Evolutionary conservation across 768 basidiomycete species (phyloP).

Genomic region (Hypholoma sublateritium): DNA sequence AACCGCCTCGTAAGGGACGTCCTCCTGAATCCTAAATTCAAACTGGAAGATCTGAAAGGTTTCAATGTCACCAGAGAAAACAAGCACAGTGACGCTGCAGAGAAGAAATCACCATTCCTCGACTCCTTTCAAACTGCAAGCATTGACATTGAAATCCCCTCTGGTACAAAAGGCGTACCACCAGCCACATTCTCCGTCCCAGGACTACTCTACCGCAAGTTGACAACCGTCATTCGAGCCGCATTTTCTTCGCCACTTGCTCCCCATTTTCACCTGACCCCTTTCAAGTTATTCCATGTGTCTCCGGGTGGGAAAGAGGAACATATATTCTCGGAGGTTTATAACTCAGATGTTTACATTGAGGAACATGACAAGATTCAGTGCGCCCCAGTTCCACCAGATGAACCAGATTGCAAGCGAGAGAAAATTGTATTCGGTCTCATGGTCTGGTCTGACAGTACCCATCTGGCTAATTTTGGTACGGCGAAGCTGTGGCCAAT

Average conservation of each 20-base stretch:
- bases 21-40: conserved; percentile 20
- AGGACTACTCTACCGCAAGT: conserved; percentile 23
- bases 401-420: conserved; percentile 3
- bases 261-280: conserved; percentile 21
- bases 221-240: conserved; percentile 20
- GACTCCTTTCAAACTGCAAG: conserved; percentile 14
- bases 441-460: conserved; percentile 27
- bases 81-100: conserved; percentile 10
- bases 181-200: conserved; percentile 19
- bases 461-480: conserved; percentile 30
- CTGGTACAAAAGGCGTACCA: conserved; percentile 14
- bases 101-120: conserved; percentile 10
- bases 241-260: conserved; percentile 18
- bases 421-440: conserved; percentile 25
- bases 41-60: conserved; percentile 15
- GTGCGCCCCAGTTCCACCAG: conserved; percentile 3
- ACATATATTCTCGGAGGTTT: conserved; percentile 24
- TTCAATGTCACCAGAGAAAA: conserved; percentile 20
- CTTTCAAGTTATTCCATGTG: conserved; percentile 22
- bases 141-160: conserved; percentile 25
- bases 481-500: conserved; percentile 36
- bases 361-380: conserved; percentile 23
- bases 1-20: conserved; percentile 23
- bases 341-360: conserved; percentile 27
- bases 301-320: conserved; percentile 5